Evolutionary conservation across 2,329 filamentous ascomycete genomes (phyloP).

Genomic region (Alternaria arbusti): DNA sequence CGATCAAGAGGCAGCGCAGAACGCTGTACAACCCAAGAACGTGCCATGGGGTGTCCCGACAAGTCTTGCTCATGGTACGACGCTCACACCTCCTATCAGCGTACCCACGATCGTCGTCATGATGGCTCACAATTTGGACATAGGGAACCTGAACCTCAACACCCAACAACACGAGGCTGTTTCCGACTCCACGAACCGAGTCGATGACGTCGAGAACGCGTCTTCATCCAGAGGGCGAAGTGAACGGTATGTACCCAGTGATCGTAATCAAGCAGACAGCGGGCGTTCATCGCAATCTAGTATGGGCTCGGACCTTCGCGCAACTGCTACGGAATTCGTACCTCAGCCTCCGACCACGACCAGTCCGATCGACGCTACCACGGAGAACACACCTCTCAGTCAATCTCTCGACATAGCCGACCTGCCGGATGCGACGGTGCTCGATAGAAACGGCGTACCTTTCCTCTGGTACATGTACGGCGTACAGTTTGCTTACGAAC

Average conservation of each 20-base stretch:
- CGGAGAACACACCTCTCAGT: not conserved
- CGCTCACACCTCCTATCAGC: not conserved
- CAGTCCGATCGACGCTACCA: not conserved
- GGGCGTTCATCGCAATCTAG: constrained; percentile 23
- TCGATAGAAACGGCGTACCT: constrained; percentile 35
- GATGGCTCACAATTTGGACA: constrained; percentile 16
- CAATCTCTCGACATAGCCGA: not conserved
- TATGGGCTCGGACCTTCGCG: constrained; percentile 32
- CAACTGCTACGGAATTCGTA: constrained; percentile 41
- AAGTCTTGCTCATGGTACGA: constrained; percentile 20
- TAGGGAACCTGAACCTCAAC: constrained; percentile 6
- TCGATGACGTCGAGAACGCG: not conserved
- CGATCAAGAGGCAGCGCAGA: not conserved
- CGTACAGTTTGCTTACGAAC: constrained; percentile 25
- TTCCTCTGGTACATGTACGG: constrained; percentile 42
- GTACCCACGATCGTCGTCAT: constrained; percentile 6
- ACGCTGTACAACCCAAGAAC: not conserved
- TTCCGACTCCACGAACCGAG: not conserved
- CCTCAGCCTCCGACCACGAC: constrained; percentile 13
- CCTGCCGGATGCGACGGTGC: constrained; percentile 23
- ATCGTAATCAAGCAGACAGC: constrained; percentile 9
- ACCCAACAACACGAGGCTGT: not conserved
- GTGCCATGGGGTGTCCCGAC: not conserved
- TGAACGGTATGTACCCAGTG: constrained; percentile 8
- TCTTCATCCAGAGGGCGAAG: constrained; percentile 15